A percentile compares a stretch with the other conserved stretches of the same genome.
Conservation (phyloP, 139 green algal species). For the Microglena sp. region DNA sequence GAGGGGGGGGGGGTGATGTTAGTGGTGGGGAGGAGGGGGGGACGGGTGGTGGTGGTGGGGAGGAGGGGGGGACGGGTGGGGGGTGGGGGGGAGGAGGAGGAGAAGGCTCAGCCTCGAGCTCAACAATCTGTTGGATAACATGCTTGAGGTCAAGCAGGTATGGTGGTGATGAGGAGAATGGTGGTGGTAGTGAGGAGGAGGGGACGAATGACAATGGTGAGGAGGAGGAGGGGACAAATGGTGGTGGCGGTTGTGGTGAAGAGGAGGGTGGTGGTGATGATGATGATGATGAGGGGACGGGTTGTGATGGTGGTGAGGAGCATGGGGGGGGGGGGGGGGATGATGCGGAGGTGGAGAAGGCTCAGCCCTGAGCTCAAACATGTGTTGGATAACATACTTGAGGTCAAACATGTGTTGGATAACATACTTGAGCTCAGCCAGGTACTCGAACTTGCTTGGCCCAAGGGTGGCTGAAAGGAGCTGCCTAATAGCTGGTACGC, state of each 20-base stretch:
- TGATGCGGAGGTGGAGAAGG: too few relatives aligned
- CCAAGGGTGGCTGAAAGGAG: too few relatives aligned
- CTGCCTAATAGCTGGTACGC: too few relatives aligned
- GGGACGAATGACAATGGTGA: neutral
- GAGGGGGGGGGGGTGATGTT: neutral
- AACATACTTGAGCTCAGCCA: too few relatives aligned
- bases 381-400: neutral
- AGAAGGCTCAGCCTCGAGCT: neutral
- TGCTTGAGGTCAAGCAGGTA: neutral
- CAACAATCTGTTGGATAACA: neutral
- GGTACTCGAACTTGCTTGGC: too few relatives aligned
- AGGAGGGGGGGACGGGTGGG: neutral
- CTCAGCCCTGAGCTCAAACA: neutral
- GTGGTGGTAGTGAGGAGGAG: neutral
- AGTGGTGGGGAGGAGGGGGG: neutral
- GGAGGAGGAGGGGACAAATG: neutral
- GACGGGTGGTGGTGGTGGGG: neutral
- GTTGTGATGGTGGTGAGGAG: neutral
- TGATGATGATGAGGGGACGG: neutral
- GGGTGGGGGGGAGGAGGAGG: neutral
- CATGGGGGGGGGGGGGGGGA: too few relatives aligned
- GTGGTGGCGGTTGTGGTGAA: neutral
- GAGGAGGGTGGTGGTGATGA: neutral
- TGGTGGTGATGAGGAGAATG: neutral
- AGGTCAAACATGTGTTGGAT: too few relatives aligned